phyloP scores from a whole-genome alignment of 2,329 filamentous ascomycete genomes.

The Fusarium sp. region DNA sequence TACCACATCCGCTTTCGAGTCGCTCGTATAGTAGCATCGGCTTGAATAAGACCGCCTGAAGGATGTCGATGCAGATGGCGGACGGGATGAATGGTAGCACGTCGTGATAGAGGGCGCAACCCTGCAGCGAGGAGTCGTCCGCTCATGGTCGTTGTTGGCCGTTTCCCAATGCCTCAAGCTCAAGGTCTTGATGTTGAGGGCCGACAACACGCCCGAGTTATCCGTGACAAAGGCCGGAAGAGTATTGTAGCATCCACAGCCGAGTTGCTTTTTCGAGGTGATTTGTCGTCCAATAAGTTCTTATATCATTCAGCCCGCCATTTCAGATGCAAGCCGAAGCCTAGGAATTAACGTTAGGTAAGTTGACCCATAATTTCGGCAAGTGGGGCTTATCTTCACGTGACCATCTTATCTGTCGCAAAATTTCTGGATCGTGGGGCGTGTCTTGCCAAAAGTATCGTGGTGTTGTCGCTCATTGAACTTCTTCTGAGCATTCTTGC shows the following conservation, averaged over 20 bases:
- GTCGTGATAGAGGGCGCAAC: slow-evolving; percentile 72
- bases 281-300: slow-evolving; percentile 26
- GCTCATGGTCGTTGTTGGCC: slow-evolving; percentile 46
- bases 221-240: slow-evolving; percentile 29
- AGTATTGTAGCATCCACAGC: slow-evolving; percentile 35
- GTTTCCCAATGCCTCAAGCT: slow-evolving; percentile 29
- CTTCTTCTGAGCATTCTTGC: not conserved
- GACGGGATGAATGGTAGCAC: slow-evolving; percentile 61
- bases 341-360: slow-evolving; percentile 28
- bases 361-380: slow-evolving; percentile 10
- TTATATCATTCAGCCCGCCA: slow-evolving; percentile 40
- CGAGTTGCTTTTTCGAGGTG: slow-evolving; percentile 29
- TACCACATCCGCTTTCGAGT: slow-evolving; percentile 76
- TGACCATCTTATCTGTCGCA: slow-evolving; percentile 47
- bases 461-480: slow-evolving; percentile 11
- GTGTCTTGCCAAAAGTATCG: slow-evolving; percentile 9
- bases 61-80: slow-evolving; percentile 74
- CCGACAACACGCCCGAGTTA: slow-evolving; percentile 39
- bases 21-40: slow-evolving; percentile 69
- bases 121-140: slow-evolving; percentile 69
- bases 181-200: slow-evolving; percentile 34
- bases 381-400: slow-evolving; percentile 46
- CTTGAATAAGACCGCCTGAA: slow-evolving; percentile 73
- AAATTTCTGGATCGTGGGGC: slow-evolving; percentile 50
- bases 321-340: slow-evolving; percentile 26